A percentile compares a stretch with the other conserved stretches of the same genome.
Conservation (phyloP, 208 protist genomes). For the Wallacemonas sp. region DNA sequence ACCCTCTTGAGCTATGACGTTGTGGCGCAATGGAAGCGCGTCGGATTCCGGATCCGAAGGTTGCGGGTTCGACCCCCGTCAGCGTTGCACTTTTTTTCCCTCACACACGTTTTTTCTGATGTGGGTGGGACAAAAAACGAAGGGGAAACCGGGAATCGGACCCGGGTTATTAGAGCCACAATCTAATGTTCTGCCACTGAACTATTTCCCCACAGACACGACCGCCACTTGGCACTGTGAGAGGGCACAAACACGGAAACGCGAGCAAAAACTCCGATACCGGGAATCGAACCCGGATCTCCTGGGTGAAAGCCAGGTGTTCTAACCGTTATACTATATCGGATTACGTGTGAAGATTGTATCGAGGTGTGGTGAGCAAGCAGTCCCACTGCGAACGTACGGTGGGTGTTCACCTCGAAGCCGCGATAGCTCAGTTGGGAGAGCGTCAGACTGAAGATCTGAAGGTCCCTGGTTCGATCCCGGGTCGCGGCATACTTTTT, state of each 20-base stretch:
- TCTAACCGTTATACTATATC: slow-evolving; percentile 81
- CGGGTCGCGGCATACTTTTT: slow-evolving; percentile 78
- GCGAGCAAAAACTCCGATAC: slow-evolving; percentile 48
- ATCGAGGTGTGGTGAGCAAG: too few species aligned
- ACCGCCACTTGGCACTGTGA: slow-evolving; percentile 14
- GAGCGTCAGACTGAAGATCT: slow-evolving; percentile 92
- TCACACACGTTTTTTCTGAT: background rate
- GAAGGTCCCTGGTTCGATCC: slow-evolving; percentile 90
- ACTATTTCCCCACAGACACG: slow-evolving; percentile 56
- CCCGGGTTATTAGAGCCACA: slow-evolving; percentile 76
- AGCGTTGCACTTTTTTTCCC: slow-evolving; percentile 63
- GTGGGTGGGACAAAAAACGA: slow-evolving; percentile 16
- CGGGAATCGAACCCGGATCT: slow-evolving; percentile 87
- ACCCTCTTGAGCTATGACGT: background rate
- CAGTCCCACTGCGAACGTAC: too few species aligned
- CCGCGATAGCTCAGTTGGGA: slow-evolving; percentile 89
- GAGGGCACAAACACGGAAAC: too few species aligned
- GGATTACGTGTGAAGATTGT: too few species aligned
- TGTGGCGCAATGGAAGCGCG: slow-evolving; percentile 23
- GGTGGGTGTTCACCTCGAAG: too few species aligned
- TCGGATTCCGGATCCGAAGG: slow-evolving; percentile 42
- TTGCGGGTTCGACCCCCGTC: slow-evolving; percentile 93
- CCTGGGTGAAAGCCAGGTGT: slow-evolving; percentile 75
- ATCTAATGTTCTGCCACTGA: slow-evolving; percentile 88
- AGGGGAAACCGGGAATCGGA: slow-evolving; percentile 49